Evolutionary conservation across 495 filamentous ascomycete genomes (phyloP), one percentile per base, ranked within the genome.

Genomic region (Penicillium nucicola): DNA sequence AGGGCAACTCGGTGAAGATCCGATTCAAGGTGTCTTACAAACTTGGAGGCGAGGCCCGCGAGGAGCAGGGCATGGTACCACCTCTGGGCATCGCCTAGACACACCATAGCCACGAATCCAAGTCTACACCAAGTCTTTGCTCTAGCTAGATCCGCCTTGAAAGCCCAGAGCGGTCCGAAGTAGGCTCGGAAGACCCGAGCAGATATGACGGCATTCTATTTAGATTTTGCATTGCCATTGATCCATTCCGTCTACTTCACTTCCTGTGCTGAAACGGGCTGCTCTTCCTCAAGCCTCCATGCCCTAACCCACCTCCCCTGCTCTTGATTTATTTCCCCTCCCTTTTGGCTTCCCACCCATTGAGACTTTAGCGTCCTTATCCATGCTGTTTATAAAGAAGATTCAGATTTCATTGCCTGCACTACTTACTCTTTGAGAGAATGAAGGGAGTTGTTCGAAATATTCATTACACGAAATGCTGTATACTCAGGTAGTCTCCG

Each of bases 31-130:
- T 85, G 9, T 79, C 83, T 13, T 97, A 97, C 68, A 82, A 79
- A 61, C 62, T 93, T 3, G 88, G 80, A 1, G 72, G 64, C 8
- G 79, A 85, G 58, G 66, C 78, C 59, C 83, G 77, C 48, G 80
- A 87, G 48, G 91, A 97, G 72, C 89, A 89, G 69, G 93, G 92
- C 14, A 90, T 95, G 77, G 86, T 97, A 48, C 79, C 84, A n/a
- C 77, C 86, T 46, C 80, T 98, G 64, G 87, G 87, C 3, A 80
- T 97, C 67, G 78, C 85, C 38, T 85, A 62, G 63, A 41, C 31
- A 12, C 31, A 19, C 0, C 7, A 3, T 18, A 3, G 23, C 6
- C 31, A 15, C n/a, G 35, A 0, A 32, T 8, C n/a, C 36, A 17
- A 13, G 4, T 46, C 4, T 30, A 30, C 0, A 13, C 17, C 15